Percentiles rank a stretch among this genome's conserved stretches.
These are phyloP conservation scores for Panellus pusillus DNA, from an alignment of 768 basidiomycete genomes.

Conservation along the genomic window DNA sequence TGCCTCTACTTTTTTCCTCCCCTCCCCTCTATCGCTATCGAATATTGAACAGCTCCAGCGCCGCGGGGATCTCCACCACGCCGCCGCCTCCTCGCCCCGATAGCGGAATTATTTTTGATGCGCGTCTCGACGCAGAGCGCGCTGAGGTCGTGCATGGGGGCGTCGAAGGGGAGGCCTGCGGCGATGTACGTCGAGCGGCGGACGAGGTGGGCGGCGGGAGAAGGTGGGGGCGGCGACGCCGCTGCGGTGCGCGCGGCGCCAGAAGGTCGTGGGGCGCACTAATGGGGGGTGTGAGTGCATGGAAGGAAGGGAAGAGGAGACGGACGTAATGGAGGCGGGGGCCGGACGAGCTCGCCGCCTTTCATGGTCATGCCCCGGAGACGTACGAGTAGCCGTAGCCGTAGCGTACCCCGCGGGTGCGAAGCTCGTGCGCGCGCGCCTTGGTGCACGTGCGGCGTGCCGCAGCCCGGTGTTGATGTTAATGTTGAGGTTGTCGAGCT, in stretches of 20 bases:
- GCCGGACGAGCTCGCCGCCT: constrained; percentile 52
- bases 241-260: constrained; percentile 71
- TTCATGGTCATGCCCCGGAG: constrained; percentile 27
- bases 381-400: constrained; percentile 18
- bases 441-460: constrained; percentile 20
- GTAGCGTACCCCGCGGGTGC: constrained; percentile 7
- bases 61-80: constrained; percentile 2
- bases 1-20: too few species aligned
- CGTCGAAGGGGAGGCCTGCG: constrained; percentile 68
- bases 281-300: too few species aligned
- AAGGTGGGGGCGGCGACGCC: constrained; percentile 71
- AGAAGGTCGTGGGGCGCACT: constrained; percentile 85
- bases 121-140: constrained; percentile 64
- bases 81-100: neutral
- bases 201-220: constrained; percentile 70
- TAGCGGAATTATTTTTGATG: neutral
- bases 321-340: constrained; percentile 68
- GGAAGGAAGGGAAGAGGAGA: constrained; percentile 16
- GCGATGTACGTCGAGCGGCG: constrained; percentile 80
- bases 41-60: neutral
- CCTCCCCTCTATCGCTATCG: too few species aligned
- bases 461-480: too few species aligned
- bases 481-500: constrained; percentile 29
- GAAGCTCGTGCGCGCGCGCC: constrained; percentile 33
- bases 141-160: constrained; percentile 59